Evolutionary conservation across 1,284 basidiomycete species (phyloP), one percentile per base, ranked within the genome.

Genomic region (Melampsora americana): DNA sequence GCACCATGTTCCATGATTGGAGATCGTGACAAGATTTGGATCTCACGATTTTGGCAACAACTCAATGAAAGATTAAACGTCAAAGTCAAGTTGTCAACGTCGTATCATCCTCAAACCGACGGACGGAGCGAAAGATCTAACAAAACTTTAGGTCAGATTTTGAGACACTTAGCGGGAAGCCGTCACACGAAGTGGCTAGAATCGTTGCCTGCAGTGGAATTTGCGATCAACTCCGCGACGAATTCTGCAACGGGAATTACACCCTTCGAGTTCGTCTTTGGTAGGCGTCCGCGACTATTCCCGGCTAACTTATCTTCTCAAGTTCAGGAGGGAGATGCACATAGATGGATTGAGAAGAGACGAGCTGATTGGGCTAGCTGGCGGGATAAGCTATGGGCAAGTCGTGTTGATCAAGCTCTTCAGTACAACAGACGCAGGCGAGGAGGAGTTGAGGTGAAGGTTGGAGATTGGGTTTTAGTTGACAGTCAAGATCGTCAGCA

Each of bases 71-170:
- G 44, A 12, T 28, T 65, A 1, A 14, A 28, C 26, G n/a, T 65
- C 28, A 14, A 28, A 2, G 39, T 66, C n/a, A 35, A 66, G 7
- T 23, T 66, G 30, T 80, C 79, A 0, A 77, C 80, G 5, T 35
- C 35, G 5, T 35, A 35, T 35, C 35, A 35, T 9, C 35, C 35
- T 5, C 35, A 35, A 35, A 35, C 35, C 9, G 35, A 35, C 9
- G 35, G 35, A 5, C 35, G 9, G 3, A 35, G 35, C 9, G 35
- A 85, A 78, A 56, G 78, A 0, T 79, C 82, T 0, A 84, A 84
- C 65, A 83, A 84, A 56, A 84, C 82, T 0, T 69, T 85, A 0
- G 81, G 78, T 1, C 83, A 56, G 62, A 70, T 77, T 26, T 53
- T 80, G 1, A 76, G 72, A 2, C 12, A 35, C 18, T 44, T 44